Percentiles rank a stretch among this genome's conserved stretches.
Conservation (phyloP, 805 yeast species). For the Myxozyma vanderwaltii region DNA sequence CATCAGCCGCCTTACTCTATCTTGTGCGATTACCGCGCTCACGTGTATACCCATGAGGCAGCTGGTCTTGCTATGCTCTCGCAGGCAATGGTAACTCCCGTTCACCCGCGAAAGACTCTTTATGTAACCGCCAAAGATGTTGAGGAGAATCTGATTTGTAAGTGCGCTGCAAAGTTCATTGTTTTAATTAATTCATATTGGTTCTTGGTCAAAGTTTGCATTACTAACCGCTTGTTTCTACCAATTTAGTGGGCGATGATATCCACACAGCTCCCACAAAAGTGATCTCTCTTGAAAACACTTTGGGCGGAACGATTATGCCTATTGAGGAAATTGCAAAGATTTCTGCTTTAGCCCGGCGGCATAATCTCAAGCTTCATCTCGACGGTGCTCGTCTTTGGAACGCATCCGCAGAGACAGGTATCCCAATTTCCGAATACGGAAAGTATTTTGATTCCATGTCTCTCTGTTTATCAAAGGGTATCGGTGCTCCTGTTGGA, state of each 20-base stretch:
- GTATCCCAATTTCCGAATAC: constrained; percentile 66
- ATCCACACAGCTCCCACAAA: constrained; percentile 88
- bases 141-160: constrained; percentile 48
- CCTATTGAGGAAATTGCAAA: constrained; percentile 77
- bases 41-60: constrained; percentile 81
- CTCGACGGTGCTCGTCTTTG: constrained; percentile 95
- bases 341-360: constrained; percentile 70
- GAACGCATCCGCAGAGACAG: constrained; percentile 82
- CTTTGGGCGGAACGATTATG: constrained; percentile 77
- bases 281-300: constrained; percentile 82
- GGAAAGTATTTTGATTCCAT: constrained; percentile 83
- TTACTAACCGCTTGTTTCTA: background rate
- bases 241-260: constrained; percentile 68
- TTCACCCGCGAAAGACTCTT: constrained; percentile 63
- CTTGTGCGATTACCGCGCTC: constrained; percentile 83
- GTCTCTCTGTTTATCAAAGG: constrained; percentile 84
- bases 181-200: background rate
- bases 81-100: constrained; percentile 89
- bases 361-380: constrained; percentile 63
- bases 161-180: too few relatives aligned
- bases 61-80: constrained; percentile 88
- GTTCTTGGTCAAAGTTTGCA: background rate
- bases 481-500: constrained; percentile 93
- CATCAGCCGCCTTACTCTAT: constrained; percentile 84
- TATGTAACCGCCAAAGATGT: constrained; percentile 82